Evolutionary conservation across 208 protist genomes (phyloP).

Genomic region (Porcisia deanei): DNA sequence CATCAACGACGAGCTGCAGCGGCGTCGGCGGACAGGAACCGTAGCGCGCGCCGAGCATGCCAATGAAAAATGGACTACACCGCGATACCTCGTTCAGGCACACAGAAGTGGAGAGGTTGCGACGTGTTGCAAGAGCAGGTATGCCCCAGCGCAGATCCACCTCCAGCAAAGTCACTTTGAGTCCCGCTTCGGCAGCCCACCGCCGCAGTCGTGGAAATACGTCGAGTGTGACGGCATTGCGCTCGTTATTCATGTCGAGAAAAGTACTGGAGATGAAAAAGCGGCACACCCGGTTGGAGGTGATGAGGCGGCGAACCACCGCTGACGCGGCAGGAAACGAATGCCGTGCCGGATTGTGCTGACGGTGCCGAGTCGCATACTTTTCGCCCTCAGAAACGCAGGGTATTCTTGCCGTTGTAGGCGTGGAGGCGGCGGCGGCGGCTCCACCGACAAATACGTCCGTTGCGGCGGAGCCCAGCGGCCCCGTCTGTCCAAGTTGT

Average conservation of each 20-base stretch:
- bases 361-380: background rate
- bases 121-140: slow-evolving; percentile 72
- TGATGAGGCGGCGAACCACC: slow-evolving; percentile 24
- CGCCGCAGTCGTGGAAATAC: slow-evolving; percentile 94
- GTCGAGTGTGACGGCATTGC: slow-evolving; percentile 89
- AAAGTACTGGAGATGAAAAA: slow-evolving; percentile 97
- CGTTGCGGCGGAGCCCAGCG: background rate
- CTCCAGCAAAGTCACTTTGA: slow-evolving; percentile 84
- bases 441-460: background rate
- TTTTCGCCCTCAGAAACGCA: no score
- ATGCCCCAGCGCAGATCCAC: slow-evolving; percentile 97
- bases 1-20: slow-evolving; percentile 70
- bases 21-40: slow-evolving; percentile 65
- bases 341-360: background rate
- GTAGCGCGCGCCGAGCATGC: slow-evolving; percentile 92
- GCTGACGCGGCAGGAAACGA: background rate
- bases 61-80: slow-evolving; percentile 94
- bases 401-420: background rate
- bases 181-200: slow-evolving; percentile 53
- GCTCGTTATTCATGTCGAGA: slow-evolving; percentile 96
- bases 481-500: background rate
- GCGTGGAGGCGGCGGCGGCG: no score
- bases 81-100: slow-evolving; percentile 95
- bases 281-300: slow-evolving; percentile 65
- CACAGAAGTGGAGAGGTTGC: slow-evolving; percentile 81